These are phyloP conservation scores for Syzygium syzygioides DNA, from an alignment of 441 rosid species.

Conservation along the genomic window DNA sequence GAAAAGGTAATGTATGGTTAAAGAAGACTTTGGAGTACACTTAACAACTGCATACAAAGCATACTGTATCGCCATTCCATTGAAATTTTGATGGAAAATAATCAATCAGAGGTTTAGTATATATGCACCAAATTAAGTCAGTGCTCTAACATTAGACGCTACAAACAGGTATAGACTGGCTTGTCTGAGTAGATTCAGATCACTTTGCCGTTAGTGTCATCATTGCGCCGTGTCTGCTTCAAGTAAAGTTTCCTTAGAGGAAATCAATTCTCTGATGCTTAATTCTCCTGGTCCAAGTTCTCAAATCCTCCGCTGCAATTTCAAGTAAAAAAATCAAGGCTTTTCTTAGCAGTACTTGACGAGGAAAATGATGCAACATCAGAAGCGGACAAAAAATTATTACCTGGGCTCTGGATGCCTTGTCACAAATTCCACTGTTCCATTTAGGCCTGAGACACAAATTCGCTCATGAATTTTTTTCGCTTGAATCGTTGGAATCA, in stretches of 20 bases:
- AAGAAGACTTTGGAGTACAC: background rate
- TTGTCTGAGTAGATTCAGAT: background rate
- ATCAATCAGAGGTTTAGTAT: background rate
- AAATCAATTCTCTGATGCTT: conserved; percentile 9
- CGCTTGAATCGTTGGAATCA: background rate
- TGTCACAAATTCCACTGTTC: conserved; percentile 40
- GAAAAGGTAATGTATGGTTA: background rate
- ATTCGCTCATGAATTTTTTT: background rate
- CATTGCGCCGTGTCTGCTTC: background rate
- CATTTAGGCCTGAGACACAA: conserved; percentile 39
- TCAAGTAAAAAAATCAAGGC: background rate
- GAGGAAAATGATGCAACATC: background rate
- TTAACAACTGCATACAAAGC: background rate
- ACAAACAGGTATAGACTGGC: background rate
- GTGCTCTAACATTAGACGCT: background rate
- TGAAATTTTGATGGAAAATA: background rate
- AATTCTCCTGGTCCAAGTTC: conserved; percentile 18
- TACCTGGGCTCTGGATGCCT: conserved; percentile 59
- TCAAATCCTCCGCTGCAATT: conserved; percentile 37
- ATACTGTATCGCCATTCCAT: background rate
- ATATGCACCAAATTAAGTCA: background rate
- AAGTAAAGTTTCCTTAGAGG: background rate
- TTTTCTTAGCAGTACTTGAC: background rate
- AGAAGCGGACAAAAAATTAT: background rate
- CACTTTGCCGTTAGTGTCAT: background rate